Base-by-base conservation (phyloP, 176 grass and related monocot genomes). In the Neostapfia colusana region DNA sequence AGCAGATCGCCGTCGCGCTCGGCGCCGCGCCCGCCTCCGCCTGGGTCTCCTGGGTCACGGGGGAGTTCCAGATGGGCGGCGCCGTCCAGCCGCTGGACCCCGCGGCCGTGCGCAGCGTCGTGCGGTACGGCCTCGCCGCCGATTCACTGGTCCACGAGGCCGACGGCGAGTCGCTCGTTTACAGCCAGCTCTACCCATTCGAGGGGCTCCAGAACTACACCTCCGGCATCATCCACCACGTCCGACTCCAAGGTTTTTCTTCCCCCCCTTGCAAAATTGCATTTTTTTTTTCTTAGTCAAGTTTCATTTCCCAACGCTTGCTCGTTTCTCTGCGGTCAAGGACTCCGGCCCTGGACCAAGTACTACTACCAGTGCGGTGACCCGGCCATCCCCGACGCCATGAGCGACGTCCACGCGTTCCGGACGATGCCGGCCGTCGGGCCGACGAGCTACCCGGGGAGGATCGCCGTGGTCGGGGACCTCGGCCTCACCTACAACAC, bases 171-270 rank as follows among this genome's bases (percentile, higher is more conserved):
- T 79, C 88, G 56, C 83, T 97, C 46, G 81, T 97, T 15, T 97
- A 97, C 78, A 93, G 80, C 85, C 93, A 97, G 81, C 83, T 93
- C 26, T 97, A 90, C 85, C 93, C 90, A 3, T 97, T 93, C 65
- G 78, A 87, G 67, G 90, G 90, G 44, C 91, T 93, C 21, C 79
- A 71, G 67, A 93, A 97, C 84, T 97, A 97, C 79, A 91, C 90
- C 56, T 97, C 90, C 26, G 93, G 90, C 82, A 97, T 93, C 75
- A 90, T 97, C 74, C 93, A 97, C 89, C 93, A 97, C 39, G 93
- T 83, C 67, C 83, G 74, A 27, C 83, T 97, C 55, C 85, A 70
- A 55, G 93, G 90, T 93, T n/a, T 36, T 46, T 25, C n/a, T 11
- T 18, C 9, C 11, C 45, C 50, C 37, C 34, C 23, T 27, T n/a